Conservation (phyloP, 306 rosid species). For the Phaseolus lunatus region DNA sequence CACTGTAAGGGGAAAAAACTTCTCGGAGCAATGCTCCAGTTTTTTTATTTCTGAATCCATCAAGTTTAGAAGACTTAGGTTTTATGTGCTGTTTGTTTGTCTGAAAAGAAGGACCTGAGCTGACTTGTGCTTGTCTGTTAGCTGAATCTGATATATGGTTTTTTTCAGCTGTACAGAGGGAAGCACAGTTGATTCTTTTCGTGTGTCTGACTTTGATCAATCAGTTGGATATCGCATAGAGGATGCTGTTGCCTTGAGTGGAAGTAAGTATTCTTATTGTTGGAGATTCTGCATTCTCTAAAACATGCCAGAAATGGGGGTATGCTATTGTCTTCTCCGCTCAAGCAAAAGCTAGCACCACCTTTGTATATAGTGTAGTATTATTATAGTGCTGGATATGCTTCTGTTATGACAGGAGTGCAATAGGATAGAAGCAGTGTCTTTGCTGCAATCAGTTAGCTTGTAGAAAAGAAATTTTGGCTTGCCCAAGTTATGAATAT, state of each 20-base stretch:
- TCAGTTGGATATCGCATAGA: slow-evolving; percentile 41
- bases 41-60: slow-evolving; percentile 39
- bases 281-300: background rate
- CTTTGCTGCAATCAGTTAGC: too few relatives aligned
- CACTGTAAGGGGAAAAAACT: background rate
- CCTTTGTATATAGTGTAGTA: background rate
- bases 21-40: background rate
- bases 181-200: slow-evolving; percentile 46
- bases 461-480: too few relatives aligned
- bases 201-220: slow-evolving; percentile 51
- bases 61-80: background rate
- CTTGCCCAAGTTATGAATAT: too few relatives aligned
- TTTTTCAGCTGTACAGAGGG: slow-evolving; percentile 51
- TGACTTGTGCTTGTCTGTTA: slow-evolving; percentile 8
- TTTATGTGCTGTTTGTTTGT: slow-evolving; percentile 24
- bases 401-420: background rate
- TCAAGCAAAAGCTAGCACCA: background rate
- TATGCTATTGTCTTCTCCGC: too few relatives aligned
- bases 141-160: slow-evolving; percentile 11
- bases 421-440: background rate
- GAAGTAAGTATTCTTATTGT: slow-evolving; percentile 46
- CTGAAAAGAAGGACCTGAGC: background rate
- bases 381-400: background rate
- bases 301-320: too few relatives aligned
- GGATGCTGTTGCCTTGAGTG: slow-evolving; percentile 41